Percentiles rank a stretch among this genome's conserved stretches.
Evolutionary conservation across 495 filamentous ascomycete genomes (phyloP).

Genomic region (Xanthoparmelia taractica): DNA sequence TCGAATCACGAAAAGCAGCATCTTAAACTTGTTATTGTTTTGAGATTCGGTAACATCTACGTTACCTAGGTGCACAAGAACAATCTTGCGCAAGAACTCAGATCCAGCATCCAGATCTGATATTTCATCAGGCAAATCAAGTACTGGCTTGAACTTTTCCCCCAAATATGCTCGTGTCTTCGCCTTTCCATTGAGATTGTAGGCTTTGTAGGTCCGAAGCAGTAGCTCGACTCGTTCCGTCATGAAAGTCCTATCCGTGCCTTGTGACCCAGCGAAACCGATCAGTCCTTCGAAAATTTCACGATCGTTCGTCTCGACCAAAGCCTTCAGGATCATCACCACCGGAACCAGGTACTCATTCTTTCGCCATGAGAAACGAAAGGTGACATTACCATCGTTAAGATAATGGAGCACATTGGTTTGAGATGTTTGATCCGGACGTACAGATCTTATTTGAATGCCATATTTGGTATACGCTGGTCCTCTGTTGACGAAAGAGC

Average conservation of each 20-base stretch:
- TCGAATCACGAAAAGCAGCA: conserved; percentile 91
- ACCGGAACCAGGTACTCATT: conserved; percentile 89
- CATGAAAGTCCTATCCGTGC: conserved; percentile 80
- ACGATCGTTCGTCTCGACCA: conserved; percentile 90
- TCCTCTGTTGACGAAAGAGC: conserved; percentile 80
- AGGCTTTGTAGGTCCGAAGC: conserved; percentile 85
- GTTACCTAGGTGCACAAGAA: conserved; percentile 82
- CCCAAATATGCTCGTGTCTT: conserved; percentile 79
- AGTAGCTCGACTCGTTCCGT: conserved; percentile 90
- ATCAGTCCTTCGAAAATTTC: conserved; percentile 91
- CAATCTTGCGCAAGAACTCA: conserved; percentile 82
- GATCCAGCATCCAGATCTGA: conserved; percentile 79
- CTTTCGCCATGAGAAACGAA: conserved; percentile 97
- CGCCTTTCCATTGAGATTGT: conserved; percentile 66
- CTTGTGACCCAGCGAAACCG: conserved; percentile 62
- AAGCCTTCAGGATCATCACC: conserved; percentile 92
- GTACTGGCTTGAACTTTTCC: conserved; percentile 77
- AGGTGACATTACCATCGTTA: conserved; percentile 87
- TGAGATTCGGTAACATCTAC: conserved; percentile 71
- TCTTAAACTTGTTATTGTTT: conserved; percentile 84
- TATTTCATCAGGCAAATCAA: conserved; percentile 71
- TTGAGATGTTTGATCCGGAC: conserved; percentile 93
- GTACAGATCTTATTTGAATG: conserved; percentile 82
- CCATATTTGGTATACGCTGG: conserved; percentile 78
- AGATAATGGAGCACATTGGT: conserved; percentile 96